Evolutionary conservation across 305 asterid genomes (phyloP), one percentile per base, ranked within the genome.

Genomic region (Solanum hybrid): DNA sequence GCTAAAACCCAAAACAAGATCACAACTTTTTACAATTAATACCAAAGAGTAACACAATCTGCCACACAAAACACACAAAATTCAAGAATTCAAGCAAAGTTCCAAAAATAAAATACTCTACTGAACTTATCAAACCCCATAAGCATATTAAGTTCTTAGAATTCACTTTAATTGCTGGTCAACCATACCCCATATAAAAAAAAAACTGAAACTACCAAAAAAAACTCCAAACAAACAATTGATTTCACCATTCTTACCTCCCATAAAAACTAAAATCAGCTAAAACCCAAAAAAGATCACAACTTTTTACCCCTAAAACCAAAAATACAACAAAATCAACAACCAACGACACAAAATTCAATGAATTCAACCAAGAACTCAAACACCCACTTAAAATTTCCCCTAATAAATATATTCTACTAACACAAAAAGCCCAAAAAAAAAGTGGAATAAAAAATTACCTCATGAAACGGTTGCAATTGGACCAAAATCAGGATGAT

Each of bases 351-450:
- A 31, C 42, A 10, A 51, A 85, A 85, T 85, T 56, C 45, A 85
- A 56, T 56, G 45, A 85, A 85, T 85, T 85, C 3, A 56, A 31
- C 22, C 76, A 85, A 84, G 22, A 29, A 31, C 42, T 84, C 26
- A 22, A 85, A 31, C 11, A 32, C 87, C 76, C 87, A 85, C 76
- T 85, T 85, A 10, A 51, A 10, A 56, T 85, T 11, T 85, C 10
- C 45, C 31, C n/a, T 6, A 31, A 31, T 31, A 88, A 91, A 90
- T n/a, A 88, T 89, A 80, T 89, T 19, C 14, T 91, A 56, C 91
- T 60, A 90, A 86, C 92, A 91, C 80, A 86, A 90, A 91, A 92
- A 89, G 89, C 92, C 92, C 91, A 84, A 88, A 91, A 19, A 34
- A 77, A 66, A 79, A 36, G 36, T 22, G 60, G 56, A 78, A 82